Conservation (phyloP, 768 basidiomycete species). For the Mycena latifolia region DNA sequence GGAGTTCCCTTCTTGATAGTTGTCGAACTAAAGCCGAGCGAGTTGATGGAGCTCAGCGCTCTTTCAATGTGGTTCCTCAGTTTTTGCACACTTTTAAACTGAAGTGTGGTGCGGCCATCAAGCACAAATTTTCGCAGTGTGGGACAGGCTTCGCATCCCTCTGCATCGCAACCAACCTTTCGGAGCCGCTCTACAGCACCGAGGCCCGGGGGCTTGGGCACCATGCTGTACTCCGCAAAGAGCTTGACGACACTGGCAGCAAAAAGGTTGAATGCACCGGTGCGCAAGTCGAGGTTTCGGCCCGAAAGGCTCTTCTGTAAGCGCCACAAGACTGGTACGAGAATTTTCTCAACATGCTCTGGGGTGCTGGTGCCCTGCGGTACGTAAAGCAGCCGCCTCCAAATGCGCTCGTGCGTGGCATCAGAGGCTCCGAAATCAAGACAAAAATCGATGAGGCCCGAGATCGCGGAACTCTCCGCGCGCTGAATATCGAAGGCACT, state of each 20-base stretch:
- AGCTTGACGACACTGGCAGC: neutral
- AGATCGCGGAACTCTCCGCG: neutral
- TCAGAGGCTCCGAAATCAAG: constrained; percentile 6
- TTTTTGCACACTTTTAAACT: no score
- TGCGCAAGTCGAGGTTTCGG: constrained; percentile 1
- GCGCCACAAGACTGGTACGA: constrained; percentile 7
- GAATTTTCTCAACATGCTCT: neutral
- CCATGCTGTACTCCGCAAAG: constrained; percentile 4
- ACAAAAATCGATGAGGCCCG: constrained; percentile 11
- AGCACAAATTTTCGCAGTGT: neutral
- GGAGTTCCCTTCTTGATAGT: neutral
- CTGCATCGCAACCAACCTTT: neutral
- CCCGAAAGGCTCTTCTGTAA: neutral
- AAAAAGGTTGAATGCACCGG: neutral
- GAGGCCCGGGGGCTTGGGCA: neutral
- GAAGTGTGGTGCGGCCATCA: neutral
- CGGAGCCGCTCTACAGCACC: neutral
- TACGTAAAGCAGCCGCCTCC: neutral
- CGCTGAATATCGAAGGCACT: neutral
- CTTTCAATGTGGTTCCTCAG: no score
- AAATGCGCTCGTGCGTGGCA: constrained; percentile 5
- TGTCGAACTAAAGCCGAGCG: constrained; percentile 1
- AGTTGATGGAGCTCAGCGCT: neutral
- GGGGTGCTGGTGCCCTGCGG: neutral
- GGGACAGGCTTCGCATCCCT: neutral